These are phyloP conservation scores for Ustilago hordei DNA, from an alignment of 1,284 basidiomycete species.

Conservation along the genomic window DNA sequence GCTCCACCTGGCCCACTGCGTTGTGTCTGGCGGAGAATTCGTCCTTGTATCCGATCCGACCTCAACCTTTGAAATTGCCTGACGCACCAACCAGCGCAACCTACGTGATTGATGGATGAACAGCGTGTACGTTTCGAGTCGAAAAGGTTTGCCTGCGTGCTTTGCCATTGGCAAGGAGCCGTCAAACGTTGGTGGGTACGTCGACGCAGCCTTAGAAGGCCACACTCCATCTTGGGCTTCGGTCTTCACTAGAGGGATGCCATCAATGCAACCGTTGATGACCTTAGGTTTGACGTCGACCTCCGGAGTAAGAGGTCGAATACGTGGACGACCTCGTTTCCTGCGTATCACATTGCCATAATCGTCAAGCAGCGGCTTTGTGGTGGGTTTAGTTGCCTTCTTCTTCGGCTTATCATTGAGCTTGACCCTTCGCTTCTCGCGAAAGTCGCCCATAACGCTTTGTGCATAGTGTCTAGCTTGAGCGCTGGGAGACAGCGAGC, in stretches of 20 bases:
- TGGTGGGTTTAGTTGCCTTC: background rate
- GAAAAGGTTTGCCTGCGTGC: constrained; percentile 9
- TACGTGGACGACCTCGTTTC: constrained; percentile 22
- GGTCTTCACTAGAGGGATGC: constrained; percentile 8
- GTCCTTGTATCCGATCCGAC: background rate
- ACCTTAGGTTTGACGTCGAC: background rate
- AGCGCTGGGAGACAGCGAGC: background rate
- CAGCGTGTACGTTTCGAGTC: constrained; percentile 34
- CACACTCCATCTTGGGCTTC: constrained; percentile 2
- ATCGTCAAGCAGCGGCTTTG: constrained; percentile 8
- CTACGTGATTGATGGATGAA: constrained; percentile 24
- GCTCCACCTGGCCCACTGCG: constrained; percentile 28
- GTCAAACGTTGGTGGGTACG: background rate
- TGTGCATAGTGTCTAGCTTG: background rate
- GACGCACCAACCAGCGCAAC: constrained; percentile 25
- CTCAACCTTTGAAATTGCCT: constrained; percentile 13
- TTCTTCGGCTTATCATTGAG: constrained; percentile 1
- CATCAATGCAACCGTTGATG: background rate
- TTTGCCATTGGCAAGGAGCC: constrained; percentile 13
- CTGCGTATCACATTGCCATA: constrained; percentile 5
- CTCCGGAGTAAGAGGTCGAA: constrained; percentile 1
- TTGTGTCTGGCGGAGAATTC: background rate
- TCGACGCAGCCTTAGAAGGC: background rate
- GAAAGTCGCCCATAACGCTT: background rate
- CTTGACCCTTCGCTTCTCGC: constrained; percentile 1